Percentiles rank a stretch among this genome's conserved stretches.
phyloP scores from a whole-genome alignment of 164 flowering plant species.

The Piper betle region DNA sequence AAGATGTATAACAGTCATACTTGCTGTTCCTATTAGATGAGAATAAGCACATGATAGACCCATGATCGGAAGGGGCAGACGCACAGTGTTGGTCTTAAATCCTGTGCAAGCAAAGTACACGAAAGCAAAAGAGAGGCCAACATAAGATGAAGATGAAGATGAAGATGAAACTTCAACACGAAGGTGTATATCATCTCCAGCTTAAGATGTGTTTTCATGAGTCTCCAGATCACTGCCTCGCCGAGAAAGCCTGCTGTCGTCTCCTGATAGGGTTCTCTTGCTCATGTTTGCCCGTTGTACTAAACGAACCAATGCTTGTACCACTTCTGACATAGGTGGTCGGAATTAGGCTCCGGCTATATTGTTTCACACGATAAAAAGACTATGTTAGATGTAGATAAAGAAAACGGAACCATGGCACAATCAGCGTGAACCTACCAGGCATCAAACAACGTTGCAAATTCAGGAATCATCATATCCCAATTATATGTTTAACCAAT shows the following conservation, averaged over 20 bases:
- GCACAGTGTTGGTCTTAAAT: too few species aligned
- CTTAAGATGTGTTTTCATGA: slow-evolving; percentile 11
- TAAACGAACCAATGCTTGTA: slow-evolving; percentile 67
- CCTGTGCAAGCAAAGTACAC: too few species aligned
- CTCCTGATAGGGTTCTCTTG: slow-evolving; percentile 46
- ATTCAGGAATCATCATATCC: too few species aligned
- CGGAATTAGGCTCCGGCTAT: slow-evolving; percentile 93
- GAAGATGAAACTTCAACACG: too few species aligned
- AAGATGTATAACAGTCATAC: too few species aligned
- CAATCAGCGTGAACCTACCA: background rate
- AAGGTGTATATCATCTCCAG: background rate
- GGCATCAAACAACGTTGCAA: background rate
- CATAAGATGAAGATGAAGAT: too few species aligned
- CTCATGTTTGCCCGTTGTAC: slow-evolving; percentile 94
- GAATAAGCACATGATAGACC: too few species aligned
- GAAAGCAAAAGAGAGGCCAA: too few species aligned
- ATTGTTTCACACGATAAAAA: background rate
- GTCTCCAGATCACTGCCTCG: slow-evolving; percentile 13
- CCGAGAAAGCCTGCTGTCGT: slow-evolving; percentile 24
- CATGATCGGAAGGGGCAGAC: too few species aligned
- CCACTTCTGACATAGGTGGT: slow-evolving; percentile 98
- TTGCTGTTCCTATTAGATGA: too few species aligned
- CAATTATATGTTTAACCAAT: too few species aligned
- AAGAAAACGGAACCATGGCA: background rate
- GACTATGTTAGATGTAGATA: background rate